Percentiles rank a stretch among this genome's conserved stretches.
These are phyloP conservation scores for Phialophora tarda DNA, from an alignment of 2,329 filamentous ascomycete species.

Conservation along the genomic window DNA sequence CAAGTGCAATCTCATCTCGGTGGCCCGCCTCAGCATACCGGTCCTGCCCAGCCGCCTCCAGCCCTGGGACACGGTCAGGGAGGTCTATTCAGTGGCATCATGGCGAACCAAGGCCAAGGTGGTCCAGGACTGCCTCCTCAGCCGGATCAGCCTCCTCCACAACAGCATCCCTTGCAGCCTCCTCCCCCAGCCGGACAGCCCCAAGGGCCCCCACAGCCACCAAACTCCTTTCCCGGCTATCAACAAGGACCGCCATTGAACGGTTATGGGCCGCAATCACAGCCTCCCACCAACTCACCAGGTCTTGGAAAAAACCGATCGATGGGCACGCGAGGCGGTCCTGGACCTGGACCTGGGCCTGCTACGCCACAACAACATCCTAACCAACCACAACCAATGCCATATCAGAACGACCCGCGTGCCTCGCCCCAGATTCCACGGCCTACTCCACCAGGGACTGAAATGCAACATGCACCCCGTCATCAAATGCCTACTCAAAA, in stretches of 20 bases:
- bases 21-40: constrained; percentile 75
- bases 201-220: constrained; percentile 72
- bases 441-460: constrained; percentile 66
- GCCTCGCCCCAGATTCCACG: constrained; percentile 87
- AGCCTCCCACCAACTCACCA: constrained; percentile 83
- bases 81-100: constrained; percentile 93
- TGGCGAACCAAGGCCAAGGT: constrained; percentile 85
- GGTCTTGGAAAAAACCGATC: constrained; percentile 78
- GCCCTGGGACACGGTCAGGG: constrained; percentile 84
- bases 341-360: constrained; percentile 61
- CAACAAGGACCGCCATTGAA: constrained; percentile 68
- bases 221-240: constrained; percentile 72
- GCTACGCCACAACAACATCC: constrained; percentile 90
- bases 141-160: constrained; percentile 64
- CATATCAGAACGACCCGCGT: constrained; percentile 78
- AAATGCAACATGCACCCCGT: constrained; percentile 37
- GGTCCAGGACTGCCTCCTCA: constrained; percentile 83
- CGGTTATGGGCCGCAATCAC: constrained; percentile 81
- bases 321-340: constrained; percentile 54
- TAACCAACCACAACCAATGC: constrained; percentile 61
- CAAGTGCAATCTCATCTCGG: constrained; percentile 68
- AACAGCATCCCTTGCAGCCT: constrained; percentile 64
- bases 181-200: constrained; percentile 50
- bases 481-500: constrained; percentile 55
- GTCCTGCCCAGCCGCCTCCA: constrained; percentile 81